A percentile compares a stretch with the other conserved stretches of the same genome.
Evolutionary conservation across 2,329 filamentous ascomycete genomes (phyloP).

Genomic region (Phaeosphaeria sp.): DNA sequence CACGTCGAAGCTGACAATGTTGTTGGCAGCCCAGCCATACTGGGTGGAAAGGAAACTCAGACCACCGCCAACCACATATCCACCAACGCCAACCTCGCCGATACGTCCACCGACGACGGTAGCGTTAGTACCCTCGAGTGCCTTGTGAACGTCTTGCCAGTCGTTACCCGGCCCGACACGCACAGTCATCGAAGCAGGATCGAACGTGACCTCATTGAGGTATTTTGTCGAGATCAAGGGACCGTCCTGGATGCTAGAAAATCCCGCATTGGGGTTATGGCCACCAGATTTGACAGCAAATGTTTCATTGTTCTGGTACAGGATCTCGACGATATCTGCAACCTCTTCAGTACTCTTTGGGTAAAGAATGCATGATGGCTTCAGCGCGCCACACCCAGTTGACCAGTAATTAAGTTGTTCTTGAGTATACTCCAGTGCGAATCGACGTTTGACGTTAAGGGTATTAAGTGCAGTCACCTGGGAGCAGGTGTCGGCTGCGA

Average conservation of each 20-base stretch:
- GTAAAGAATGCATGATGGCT: conserved; percentile 36
- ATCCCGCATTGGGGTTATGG: conserved; percentile 54
- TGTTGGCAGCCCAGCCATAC: conserved; percentile 57
- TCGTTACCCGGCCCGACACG: conserved; percentile 36
- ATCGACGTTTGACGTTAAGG: conserved; percentile 16
- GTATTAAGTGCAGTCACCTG: conserved; percentile 12
- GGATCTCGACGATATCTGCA: conserved; percentile 57
- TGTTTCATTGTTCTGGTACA: conserved; percentile 50
- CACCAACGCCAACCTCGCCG: conserved; percentile 55
- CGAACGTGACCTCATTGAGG: conserved; percentile 6
- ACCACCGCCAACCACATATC: conserved; percentile 53
- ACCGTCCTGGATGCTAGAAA: conserved; percentile 53
- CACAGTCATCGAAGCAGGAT: conserved; percentile 20
- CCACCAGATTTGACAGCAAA: conserved; percentile 64
- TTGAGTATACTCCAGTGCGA: conserved; percentile 16
- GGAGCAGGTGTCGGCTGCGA: conserved; percentile 23
- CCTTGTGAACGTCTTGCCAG: conserved; percentile 44
- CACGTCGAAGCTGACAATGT: conserved; percentile 55
- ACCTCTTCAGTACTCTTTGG: conserved; percentile 56
- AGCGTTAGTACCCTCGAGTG: conserved; percentile 37
- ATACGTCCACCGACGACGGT: conserved; percentile 53
- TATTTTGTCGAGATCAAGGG: conserved; percentile 53
- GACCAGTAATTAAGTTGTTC: conserved; percentile 35
- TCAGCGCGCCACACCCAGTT: conserved; percentile 31
- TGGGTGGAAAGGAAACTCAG: conserved; percentile 48